phyloP scores from a whole-genome alignment of 495 filamentous ascomycete genomes.

The Annulohypoxylon stygium region DNA sequence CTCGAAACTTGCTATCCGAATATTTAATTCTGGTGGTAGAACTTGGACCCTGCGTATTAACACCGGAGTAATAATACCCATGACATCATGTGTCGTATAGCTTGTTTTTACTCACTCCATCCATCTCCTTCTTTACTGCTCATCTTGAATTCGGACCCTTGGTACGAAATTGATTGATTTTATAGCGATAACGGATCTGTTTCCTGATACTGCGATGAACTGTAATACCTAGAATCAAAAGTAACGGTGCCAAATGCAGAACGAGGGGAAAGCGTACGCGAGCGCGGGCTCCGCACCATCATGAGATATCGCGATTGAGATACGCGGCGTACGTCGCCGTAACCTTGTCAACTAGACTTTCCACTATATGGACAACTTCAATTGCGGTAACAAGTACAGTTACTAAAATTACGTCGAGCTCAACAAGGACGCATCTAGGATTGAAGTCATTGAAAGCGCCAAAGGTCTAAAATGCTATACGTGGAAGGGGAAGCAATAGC shows the following conservation, averaged over 20 bases:
- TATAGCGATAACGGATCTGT: background rate
- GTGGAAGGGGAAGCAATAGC: too few species aligned
- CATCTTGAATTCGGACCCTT: background rate
- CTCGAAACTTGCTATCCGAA: background rate
- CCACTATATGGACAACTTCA: too few species aligned
- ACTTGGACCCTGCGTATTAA: background rate
- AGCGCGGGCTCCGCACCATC: background rate
- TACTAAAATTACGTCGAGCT: too few species aligned
- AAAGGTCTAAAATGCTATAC: too few species aligned
- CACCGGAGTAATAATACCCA: background rate
- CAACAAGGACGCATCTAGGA: too few species aligned
- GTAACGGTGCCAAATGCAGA: background rate
- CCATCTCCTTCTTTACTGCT: background rate
- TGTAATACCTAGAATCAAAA: background rate
- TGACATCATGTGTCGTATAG: constrained; percentile 3
- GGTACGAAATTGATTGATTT: background rate
- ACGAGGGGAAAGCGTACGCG: background rate
- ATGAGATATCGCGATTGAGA: background rate
- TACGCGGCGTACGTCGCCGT: background rate
- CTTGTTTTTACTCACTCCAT: background rate
- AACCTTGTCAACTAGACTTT: background rate
- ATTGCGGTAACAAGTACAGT: too few species aligned
- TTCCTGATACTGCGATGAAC: background rate
- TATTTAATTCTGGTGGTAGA: background rate
- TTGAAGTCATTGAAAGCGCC: too few species aligned